Evolutionary conservation across 345 rosid species (phyloP), one percentile per base, ranked within the genome.

Genomic region (Camelina laxa): DNA sequence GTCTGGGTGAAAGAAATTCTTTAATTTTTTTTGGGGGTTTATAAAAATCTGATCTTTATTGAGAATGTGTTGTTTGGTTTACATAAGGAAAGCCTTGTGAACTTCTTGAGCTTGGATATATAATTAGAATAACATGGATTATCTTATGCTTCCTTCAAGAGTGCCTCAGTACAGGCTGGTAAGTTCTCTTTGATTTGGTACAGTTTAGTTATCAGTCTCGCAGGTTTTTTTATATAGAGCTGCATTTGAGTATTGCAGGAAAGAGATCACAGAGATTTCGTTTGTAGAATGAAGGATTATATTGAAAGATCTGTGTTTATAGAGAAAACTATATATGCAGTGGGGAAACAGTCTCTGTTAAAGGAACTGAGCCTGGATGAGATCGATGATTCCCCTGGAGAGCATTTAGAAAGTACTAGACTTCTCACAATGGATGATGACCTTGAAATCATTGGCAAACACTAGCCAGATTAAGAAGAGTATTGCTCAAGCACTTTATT

Each of bases 41-140:
- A 51, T 50, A 49, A 51, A 50, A 22, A 42, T 41, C 4, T 27
- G 38, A 27, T 10, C 36, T n/a, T 49, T 60, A 30, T 42, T 42
- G 56, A 12, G 16, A 3, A 65, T 31, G n/a, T 45, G 17, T 48
- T 36, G 4, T 3, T 27, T 27, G 8, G 21, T 50, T 51, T 78
- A 11, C 56, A 10, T 79, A 86, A 87, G 97, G 85, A 91, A 91
- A 91, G 78, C 83, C 92, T 75, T 79, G 86, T 42, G 88, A 93
- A 72, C 92, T 93, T 66, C 71, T 91, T 69, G 89, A 91, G 79
- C 71, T 85, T 80, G 80, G 73, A 56, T 69, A 60, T 91, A 83
- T 24, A 81, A 70, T 53, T 82, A 30, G 44, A 72, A 33, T 56
- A 89, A 88, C 81, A 91, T 91, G 97, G 63, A 87, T 61, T 93